A percentile compares a stretch with the other conserved stretches of the same genome.
These are phyloP conservation scores for Cymbopogon citratus DNA, from an alignment of 176 grass and related monocot species.

Conservation along the genomic window DNA sequence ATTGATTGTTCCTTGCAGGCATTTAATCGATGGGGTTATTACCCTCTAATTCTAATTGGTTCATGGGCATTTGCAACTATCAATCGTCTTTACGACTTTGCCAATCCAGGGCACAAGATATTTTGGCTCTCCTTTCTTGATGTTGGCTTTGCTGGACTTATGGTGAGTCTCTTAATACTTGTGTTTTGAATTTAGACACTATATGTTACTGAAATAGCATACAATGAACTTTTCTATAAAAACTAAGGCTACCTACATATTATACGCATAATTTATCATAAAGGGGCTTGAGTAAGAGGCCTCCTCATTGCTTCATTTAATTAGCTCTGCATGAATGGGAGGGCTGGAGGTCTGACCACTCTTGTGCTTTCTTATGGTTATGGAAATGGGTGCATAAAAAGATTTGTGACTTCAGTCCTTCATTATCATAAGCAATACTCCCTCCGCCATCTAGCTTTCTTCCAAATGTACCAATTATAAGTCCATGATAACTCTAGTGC, in stretches of 20 bases:
- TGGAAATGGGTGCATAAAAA: neutral
- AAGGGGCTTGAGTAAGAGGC: neutral
- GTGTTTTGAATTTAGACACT: constrained; percentile 24
- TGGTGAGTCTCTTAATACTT: constrained; percentile 51
- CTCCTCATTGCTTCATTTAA: neutral
- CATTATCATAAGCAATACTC: constrained; percentile 3
- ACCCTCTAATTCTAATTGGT: constrained; percentile 90
- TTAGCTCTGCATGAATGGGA: neutral
- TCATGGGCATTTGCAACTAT: constrained; percentile 94
- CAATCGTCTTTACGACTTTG: constrained; percentile 73
- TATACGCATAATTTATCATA: neutral
- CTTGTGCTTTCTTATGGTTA: neutral
- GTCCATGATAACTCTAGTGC: neutral
- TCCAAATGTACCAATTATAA: neutral
- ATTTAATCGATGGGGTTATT: constrained; percentile 94
- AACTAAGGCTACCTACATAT: neutral
- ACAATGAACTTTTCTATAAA: neutral
- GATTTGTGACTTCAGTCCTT: neutral
- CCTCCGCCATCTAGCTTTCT: neutral
- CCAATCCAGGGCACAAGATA: constrained; percentile 74
- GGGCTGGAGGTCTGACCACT: neutral
- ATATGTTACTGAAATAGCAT: neutral
- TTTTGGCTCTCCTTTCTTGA: constrained; percentile 95
- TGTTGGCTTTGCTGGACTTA: constrained; percentile 85
- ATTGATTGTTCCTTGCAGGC: constrained; percentile 48